phyloP scores from a whole-genome alignment of 306 rosid genomes.

The Potentilla sterilis region DNA sequence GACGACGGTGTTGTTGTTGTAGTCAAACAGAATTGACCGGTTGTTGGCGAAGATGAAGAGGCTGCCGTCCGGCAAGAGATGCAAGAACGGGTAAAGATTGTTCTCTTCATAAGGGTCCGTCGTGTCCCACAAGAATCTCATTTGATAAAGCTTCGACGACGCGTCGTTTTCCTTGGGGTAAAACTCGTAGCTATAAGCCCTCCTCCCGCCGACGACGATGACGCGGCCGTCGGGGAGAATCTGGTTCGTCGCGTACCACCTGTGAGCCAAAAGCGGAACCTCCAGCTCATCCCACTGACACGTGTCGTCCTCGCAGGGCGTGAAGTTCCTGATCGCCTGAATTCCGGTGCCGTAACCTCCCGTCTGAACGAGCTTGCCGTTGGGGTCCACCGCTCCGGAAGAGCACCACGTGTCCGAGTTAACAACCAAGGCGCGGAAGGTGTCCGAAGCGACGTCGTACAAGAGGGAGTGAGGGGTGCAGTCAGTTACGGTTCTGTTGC shows the following conservation, averaged over 20 bases:
- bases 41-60: conserved; percentile 75
- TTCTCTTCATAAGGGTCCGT: conserved; percentile 57
- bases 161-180: conserved; percentile 37
- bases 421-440: conserved; percentile 56
- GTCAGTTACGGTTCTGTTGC: conserved; percentile 33
- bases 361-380: conserved; percentile 62
- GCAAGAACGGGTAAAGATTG: conserved; percentile 86
- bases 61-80: conserved; percentile 63
- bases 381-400: conserved; percentile 48
- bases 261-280: conserved; percentile 15
- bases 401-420: conserved; percentile 79
- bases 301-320: conserved; percentile 32
- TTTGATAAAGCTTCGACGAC: conserved; percentile 10
- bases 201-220: conserved; percentile 60
- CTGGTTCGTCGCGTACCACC: conserved; percentile 79
- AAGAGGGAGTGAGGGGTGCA: conserved; percentile 80
- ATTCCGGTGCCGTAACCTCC: conserved; percentile 70
- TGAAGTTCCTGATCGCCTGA: conserved; percentile 43
- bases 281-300: conserved; percentile 60
- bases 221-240: conserved; percentile 53
- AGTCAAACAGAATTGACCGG: conserved; percentile 51
- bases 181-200: conserved; percentile 54
- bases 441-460: conserved; percentile 50
- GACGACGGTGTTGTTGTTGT: conserved; percentile 26
- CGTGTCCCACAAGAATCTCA: conserved; percentile 54